Base-by-base conservation (phyloP, 257 asterid species). In the Solanum pinnatisectum region DNA sequence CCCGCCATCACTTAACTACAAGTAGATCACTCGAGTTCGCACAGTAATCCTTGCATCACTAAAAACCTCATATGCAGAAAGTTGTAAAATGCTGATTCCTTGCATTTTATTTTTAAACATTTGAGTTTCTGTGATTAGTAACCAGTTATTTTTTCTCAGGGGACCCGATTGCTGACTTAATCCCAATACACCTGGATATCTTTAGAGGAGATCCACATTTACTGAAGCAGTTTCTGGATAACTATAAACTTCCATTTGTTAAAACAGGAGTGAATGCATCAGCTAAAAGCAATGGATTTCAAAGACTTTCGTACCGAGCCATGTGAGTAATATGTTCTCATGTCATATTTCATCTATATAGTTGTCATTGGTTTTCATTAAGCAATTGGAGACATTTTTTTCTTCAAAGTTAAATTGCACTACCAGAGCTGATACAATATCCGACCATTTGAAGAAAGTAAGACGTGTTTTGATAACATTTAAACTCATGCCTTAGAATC, bases 91-190 rank as follows among this genome's bases (percentile, higher is more conserved):
- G 68, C 36, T 46, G 67, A 30, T 81, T 46, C 18, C 39, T 30
- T 30, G 22, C 10, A 25, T 81, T 46, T 46, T 46, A 46, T 5
- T 46, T 81, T 10, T 49, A 15, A 49, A 46, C 20, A 30, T 46
- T 49, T 30, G 85, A 81, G 85, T 49, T 79, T 81, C 42, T 46
- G 70, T 81, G 85, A 49, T 81, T 18, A 49, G 70, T 84, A 87
- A 82, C 85, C 90, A 20, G 83, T 87, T 89, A 52, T 52, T 25
- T 42, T 89, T 90, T 52, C 91, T 83, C 91, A 94, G 99, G 98
- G 88, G 98, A 96, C 86, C 99, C 98, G 22, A 83, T 97, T 39
- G 93, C 91, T 88, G 99, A 97, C 91, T 81, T 97, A 86, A 97
- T 97, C 85, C 98, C 99, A 30, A 85, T 96, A 88, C 87, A 94